Percentiles rank a stretch among this genome's conserved stretches.
Evolutionary conservation across 257 asterid species (phyloP).

Genomic region (Solanum tacnaense): DNA sequence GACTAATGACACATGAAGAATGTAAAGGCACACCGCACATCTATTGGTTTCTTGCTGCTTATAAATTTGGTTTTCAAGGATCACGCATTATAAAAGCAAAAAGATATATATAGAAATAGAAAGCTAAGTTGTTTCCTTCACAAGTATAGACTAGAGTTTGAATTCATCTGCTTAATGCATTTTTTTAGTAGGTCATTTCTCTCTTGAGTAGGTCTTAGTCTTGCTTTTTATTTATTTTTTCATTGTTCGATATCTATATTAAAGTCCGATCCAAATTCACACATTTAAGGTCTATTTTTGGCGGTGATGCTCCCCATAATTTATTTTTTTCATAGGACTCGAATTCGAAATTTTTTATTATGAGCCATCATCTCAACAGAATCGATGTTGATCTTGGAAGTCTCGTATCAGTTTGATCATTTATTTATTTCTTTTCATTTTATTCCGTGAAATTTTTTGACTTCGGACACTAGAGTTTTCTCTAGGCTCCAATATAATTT

Average conservation of each 20-base stretch:
- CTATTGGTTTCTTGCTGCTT: background rate
- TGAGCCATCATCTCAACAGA: background rate
- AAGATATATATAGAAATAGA: background rate
- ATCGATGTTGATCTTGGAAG: background rate
- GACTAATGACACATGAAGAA: background rate
- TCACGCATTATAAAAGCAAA: background rate
- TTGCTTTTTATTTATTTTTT: background rate
- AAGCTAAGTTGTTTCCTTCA: background rate
- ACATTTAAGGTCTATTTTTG: too few relatives aligned
- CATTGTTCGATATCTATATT: too few relatives aligned
- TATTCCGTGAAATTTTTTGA: background rate
- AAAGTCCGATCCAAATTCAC: too few relatives aligned
- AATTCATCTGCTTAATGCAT: background rate
- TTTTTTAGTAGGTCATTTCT: background rate
- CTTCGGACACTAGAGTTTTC: background rate
- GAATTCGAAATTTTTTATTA: background rate
- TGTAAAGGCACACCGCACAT: background rate
- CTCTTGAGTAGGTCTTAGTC: background rate
- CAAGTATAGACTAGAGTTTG: background rate
- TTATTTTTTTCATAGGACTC: too few relatives aligned
- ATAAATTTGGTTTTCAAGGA: background rate
- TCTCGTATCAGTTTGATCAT: background rate
- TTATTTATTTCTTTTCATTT: background rate
- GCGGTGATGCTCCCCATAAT: too few relatives aligned
- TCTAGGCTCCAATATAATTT: background rate